These are phyloP conservation scores for Pythium plurisporium DNA, from an alignment of 352 stramenopile genomes.

Conservation along the genomic window DNA sequence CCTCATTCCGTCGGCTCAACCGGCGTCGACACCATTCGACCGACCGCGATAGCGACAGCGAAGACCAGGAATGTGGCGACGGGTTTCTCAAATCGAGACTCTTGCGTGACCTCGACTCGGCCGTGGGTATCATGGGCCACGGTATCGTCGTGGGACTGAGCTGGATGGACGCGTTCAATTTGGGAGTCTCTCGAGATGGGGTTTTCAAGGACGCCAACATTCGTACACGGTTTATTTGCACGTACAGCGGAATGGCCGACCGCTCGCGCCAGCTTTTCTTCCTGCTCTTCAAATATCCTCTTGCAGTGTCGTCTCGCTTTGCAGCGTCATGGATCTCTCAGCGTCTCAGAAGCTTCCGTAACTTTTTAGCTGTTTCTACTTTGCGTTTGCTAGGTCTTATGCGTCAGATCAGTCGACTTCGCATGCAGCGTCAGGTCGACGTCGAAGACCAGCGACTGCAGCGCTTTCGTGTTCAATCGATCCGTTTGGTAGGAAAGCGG, in stretches of 20 bases:
- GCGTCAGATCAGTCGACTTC: slow-evolving; percentile 31
- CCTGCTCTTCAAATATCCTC: slow-evolving; percentile 79
- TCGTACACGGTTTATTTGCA: slow-evolving; percentile 34
- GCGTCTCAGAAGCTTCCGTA: neutral
- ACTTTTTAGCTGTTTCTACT: slow-evolving; percentile 24
- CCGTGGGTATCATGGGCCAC: slow-evolving; percentile 41
- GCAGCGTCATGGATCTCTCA: no score
- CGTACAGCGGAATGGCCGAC: slow-evolving; percentile 49
- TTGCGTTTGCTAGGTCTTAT: slow-evolving; percentile 46
- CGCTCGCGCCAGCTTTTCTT: slow-evolving; percentile 58
- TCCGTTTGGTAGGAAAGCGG: slow-evolving; percentile 28
- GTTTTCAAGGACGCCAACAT: slow-evolving; percentile 8
- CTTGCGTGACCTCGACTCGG: slow-evolving; percentile 29
- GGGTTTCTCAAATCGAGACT: slow-evolving; percentile 7
- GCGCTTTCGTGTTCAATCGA: slow-evolving; percentile 11
- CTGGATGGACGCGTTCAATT: slow-evolving; percentile 62
- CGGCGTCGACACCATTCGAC: neutral
- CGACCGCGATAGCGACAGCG: slow-evolving; percentile 3
- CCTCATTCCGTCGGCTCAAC: slow-evolving; percentile 6
- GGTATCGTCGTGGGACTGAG: slow-evolving; percentile 52
- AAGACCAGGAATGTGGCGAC: neutral
- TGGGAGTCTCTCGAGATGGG: slow-evolving; percentile 23
- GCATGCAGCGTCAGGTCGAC: slow-evolving; percentile 10
- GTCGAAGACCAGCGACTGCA: slow-evolving; percentile 4
- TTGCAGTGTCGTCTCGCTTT: neutral